Evolutionary conservation across 495 filamentous ascomycete genomes (phyloP), one percentile per base, ranked within the genome.

Genomic region (Xanthoparmelia taractica): DNA sequence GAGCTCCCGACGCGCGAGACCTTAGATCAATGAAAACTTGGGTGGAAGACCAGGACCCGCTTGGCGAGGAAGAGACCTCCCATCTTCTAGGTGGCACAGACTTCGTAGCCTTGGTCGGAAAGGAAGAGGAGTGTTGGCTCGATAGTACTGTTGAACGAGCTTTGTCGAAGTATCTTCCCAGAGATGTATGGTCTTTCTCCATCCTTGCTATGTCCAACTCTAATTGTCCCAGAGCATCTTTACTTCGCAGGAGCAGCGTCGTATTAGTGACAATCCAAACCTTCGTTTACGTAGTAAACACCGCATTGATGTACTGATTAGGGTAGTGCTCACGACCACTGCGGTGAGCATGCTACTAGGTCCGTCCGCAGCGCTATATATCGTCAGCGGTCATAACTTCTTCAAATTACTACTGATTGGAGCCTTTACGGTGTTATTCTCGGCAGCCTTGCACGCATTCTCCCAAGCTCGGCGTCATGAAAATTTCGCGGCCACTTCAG

Each of bases 381-480:
- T 60, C 7, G 58, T 68, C 5, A 52, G 20, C 1, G 57, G 34
- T 17, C 62, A 59, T 31, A 50, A 36, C 2, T 23, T 34, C 2
- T 15, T 72, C 5, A 73, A 67, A 57, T 63, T 74, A n/a, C 27
- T 63, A 18, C 55, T 75, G 12, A 68, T 75, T 50, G 40, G 72
- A 45, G 13, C 71, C 17, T 74, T 74, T 50, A 73, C 70, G 8
- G 37, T 70, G 8, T 41, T 69, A 17, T 75, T 74, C 65, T 68
- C 65, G 10, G 69, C 69, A 33, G 71, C 72, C 15, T 37, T 75
- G 52, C 58, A 60, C 27, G 34, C 72, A 34, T 73, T 70, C 50
- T 73, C 73, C 11, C 68, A 71, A 60, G 73, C 73, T 23, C 71
- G 72, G 64, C 63, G 71, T 52, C 73, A 75, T 52, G 72, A 74